phyloP scores from a whole-genome alignment of 805 yeast genomes.

The Metschnikowia vanudenii region DNA sequence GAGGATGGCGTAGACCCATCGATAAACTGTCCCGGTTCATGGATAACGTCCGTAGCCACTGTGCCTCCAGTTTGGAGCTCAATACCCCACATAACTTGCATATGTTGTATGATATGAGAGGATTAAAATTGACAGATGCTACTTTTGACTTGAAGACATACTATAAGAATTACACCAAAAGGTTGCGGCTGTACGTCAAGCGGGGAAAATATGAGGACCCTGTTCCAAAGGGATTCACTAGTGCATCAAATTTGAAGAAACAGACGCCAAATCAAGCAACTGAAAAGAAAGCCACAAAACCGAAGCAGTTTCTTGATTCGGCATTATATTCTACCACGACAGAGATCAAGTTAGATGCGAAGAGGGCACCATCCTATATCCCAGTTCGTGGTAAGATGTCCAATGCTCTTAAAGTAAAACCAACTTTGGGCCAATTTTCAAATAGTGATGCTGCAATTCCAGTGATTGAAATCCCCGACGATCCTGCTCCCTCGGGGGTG shows the following conservation, averaged over 20 bases:
- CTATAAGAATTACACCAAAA: constrained; percentile 3
- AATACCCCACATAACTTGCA: constrained; percentile 15
- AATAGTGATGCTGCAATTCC: background rate
- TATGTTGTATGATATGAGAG: constrained; percentile 19
- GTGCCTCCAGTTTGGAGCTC: constrained; percentile 21
- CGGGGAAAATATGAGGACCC: background rate
- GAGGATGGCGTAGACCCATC: constrained; percentile 23
- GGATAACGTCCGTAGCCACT: constrained; percentile 9
- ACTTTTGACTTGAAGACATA: constrained; percentile 6
- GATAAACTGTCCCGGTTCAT: constrained; percentile 31
- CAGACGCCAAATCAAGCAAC: background rate
- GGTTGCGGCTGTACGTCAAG: constrained; percentile 9
- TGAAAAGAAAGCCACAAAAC: background rate
- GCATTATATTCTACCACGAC: background rate
- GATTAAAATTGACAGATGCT: constrained; percentile 1
- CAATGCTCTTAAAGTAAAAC: background rate
- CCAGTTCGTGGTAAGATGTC: constrained; percentile 1
- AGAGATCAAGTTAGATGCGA: background rate
- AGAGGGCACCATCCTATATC: constrained; percentile 11
- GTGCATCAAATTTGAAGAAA: constrained; percentile 10
- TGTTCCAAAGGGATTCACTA: constrained; percentile 4
- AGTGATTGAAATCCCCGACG: background rate
- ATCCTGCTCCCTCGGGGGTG: background rate
- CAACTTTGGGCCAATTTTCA: background rate
- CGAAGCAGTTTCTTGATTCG: no score